phyloP scores from a whole-genome alignment of 805 yeast genomes.

The Candida germanica region DNA sequence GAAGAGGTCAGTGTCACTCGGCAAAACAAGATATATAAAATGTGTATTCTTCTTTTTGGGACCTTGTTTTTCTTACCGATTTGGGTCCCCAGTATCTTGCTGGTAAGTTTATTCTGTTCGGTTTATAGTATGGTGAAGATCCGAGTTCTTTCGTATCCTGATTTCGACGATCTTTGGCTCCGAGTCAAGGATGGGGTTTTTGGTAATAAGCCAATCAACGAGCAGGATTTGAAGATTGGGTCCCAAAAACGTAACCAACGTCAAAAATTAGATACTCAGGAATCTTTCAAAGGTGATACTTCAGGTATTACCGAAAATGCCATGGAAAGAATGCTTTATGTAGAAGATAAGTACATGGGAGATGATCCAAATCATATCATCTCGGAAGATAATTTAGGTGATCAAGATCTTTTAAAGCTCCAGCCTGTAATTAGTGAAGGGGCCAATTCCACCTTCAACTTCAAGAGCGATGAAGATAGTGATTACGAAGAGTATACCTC shows the following conservation, averaged over 20 bases:
- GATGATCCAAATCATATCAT: conserved; percentile 10
- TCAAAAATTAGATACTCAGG: conserved; percentile 23
- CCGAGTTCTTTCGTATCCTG: conserved; percentile 22
- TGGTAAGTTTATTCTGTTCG: conserved; percentile 32
- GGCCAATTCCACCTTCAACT: conserved; percentile 7
- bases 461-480: conserved; percentile 8
- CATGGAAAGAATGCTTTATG: conserved; percentile 36
- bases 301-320: conserved; percentile 34
- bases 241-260: conserved; percentile 26
- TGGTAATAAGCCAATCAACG: conserved; percentile 27
- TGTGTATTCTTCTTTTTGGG: conserved; percentile 19
- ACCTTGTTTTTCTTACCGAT: conserved; percentile 39
- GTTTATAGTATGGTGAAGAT: conserved; percentile 40
- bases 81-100: conserved; percentile 49
- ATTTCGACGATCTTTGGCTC: conserved; percentile 30
- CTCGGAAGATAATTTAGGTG: conserved; percentile 14
- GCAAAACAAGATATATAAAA: conserved; percentile 22
- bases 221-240: conserved; percentile 31
- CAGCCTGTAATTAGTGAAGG: background rate
- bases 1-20: conserved; percentile 38
- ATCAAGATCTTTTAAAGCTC: conserved; percentile 6
- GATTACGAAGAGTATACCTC: conserved; percentile 15
- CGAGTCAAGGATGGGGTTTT: conserved; percentile 31
- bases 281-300: conserved; percentile 41
- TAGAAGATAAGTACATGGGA: conserved; percentile 27